A percentile compares a stretch with the other conserved stretches of the same genome.
These are phyloP conservation scores for Alternaria incomplexa DNA, from an alignment of 2,329 filamentous ascomycete species.

Conservation along the genomic window DNA sequence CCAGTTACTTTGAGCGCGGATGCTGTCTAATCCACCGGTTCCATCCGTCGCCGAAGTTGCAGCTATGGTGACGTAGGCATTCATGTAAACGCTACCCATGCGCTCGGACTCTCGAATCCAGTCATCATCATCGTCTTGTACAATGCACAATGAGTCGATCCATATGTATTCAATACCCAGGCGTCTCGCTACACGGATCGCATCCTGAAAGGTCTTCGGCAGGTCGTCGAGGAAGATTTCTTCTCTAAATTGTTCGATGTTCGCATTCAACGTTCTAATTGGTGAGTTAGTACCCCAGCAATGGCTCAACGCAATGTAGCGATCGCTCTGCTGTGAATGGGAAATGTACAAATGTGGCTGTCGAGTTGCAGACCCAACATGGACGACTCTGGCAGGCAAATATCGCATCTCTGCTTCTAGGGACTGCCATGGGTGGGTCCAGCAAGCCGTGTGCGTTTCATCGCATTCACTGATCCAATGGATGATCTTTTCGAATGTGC, in stretches of 20 bases:
- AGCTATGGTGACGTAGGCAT: background rate
- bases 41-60: background rate
- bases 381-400: too few species aligned
- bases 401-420: too few species aligned
- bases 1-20: accelerated
- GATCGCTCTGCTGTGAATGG: accelerated
- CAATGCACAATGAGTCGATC: background rate
- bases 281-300: background rate
- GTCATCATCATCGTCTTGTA: background rate
- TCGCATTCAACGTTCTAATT: background rate
- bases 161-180: background rate
- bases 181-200: accelerated
- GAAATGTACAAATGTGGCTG: too few species aligned
- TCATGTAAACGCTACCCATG: background rate
- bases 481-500: too few species aligned
- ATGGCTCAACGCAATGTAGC: too few species aligned
- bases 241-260: background rate
- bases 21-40: background rate
- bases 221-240: accelerated
- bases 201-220: background rate
- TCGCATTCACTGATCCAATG: too few species aligned
- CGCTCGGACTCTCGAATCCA: accelerated
- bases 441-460: too few species aligned
- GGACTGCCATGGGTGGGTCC: too few species aligned
- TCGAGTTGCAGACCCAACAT: too few species aligned